These are phyloP conservation scores for Alternaria panax DNA, from an alignment of 2,329 filamentous ascomycete genomes.

Conservation along the genomic window DNA sequence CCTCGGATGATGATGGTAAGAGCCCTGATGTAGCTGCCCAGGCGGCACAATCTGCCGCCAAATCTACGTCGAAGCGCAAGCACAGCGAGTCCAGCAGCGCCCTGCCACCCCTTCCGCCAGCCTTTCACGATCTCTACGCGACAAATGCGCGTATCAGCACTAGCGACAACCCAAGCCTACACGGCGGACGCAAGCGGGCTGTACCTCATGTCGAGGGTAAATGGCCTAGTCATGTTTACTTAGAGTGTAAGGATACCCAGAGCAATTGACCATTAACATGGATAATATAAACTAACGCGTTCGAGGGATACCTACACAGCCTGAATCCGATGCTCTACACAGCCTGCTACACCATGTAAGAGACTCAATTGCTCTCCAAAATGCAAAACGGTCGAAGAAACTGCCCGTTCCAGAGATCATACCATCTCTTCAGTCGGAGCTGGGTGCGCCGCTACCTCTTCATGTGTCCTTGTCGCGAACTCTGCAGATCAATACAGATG, in stretches of 20 bases:
- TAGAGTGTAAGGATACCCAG: conserved; percentile 77
- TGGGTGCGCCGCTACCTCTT: conserved; percentile 79
- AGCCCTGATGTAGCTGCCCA: conserved; percentile 15
- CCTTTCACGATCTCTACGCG: conserved; percentile 90
- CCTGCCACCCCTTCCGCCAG: conserved; percentile 76
- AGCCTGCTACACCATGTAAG: conserved; percentile 40
- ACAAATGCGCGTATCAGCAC: conserved; percentile 79
- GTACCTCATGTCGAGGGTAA: conserved; percentile 86
- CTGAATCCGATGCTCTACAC: conserved; percentile 41
- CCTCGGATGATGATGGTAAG: conserved; percentile 56
- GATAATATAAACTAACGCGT: conserved; percentile 39
- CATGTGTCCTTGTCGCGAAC: conserved; percentile 92
- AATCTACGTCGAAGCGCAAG: conserved; percentile 42
- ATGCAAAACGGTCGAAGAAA: conserved; percentile 30
- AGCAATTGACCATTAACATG: conserved; percentile 7
- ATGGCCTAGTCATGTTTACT: conserved; percentile 91
- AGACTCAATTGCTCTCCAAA: conserved; percentile 25
- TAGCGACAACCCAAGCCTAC: conserved; percentile 81
- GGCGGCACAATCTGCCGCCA: conserved; percentile 16
- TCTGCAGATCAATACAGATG: conserved; percentile 74
- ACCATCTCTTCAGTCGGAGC: conserved; percentile 77
- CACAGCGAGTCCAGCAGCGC: conserved; percentile 29
- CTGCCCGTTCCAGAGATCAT: conserved; percentile 58
- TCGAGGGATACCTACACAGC: conserved; percentile 49
- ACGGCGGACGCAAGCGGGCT: conserved; percentile 82